Evolutionary conservation across 257 asterid genomes (phyloP), one percentile per base, ranked within the genome.

Genomic region (Solanum chilense): DNA sequence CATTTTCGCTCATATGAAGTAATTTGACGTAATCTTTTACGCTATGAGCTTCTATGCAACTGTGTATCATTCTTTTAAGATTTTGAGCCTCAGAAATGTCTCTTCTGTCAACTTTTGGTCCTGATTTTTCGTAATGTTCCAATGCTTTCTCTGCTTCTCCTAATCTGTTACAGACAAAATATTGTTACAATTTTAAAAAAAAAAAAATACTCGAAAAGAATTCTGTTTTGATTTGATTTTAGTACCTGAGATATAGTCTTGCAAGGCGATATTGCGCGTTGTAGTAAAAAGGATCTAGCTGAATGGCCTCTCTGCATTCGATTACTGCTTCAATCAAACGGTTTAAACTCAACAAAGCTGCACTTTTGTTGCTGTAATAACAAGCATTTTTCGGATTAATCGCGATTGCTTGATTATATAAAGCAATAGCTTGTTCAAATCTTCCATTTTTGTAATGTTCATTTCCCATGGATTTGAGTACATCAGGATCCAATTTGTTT

Each of bases 191-290:
- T 25, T 35, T 35, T 0, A n/a, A n/a, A n/a, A 2, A 62, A 3
- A 58, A 58, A 52, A 58, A 58, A 58, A n/a, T n/a, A n/a, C n/a
- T n/a, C n/a, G n/a, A n/a, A n/a, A n/a, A n/a, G n/a, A n/a, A n/a
- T n/a, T 85, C 7, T 33, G 9, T 44, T 25, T 21, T 31, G 13
- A 16, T 27, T 29, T 29, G 4, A 7, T 56, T 74, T 44, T 47
- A 18, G 25, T 87, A 93, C 98, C 96, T 92, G 77, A 92, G 68
- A 74, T 89, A 94, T 62, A 94, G 85, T 56, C 92, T 92, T 16
- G 93, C 98, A 16, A 93, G 89, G 66, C 98, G 92, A 80, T 39
- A 90, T 18, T 93, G 98, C 49, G 94, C 98, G 56, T 91, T 94
- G 15, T 84, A 89, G 16, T 94, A 94, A 35, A 35, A 85, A 70